Percentiles rank a stretch among this genome's conserved stretches.
phyloP scores from a whole-genome alignment of 2,329 filamentous ascomycete species.

The Talaromyces sp. region DNA sequence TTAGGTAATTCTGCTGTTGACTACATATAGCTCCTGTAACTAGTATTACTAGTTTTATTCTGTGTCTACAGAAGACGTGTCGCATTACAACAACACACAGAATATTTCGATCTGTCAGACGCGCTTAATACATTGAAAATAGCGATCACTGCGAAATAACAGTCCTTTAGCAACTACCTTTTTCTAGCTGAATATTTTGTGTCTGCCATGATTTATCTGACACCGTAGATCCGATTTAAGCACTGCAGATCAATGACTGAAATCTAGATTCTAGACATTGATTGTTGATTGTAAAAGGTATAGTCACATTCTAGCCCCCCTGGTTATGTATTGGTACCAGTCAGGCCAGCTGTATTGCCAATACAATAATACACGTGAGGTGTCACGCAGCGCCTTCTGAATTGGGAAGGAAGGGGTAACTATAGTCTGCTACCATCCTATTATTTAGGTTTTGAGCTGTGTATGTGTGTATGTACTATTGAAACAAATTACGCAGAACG shows the following conservation, averaged over 20 bases:
- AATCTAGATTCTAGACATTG: no score
- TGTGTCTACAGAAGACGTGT: neutral
- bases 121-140: neutral
- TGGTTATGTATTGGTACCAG: neutral
- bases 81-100: neutral
- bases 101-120: neutral
- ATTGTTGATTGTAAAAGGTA: no score
- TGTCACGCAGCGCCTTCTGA: slow-evolving; percentile 2
- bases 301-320: neutral
- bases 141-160: neutral
- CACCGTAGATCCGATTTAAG: neutral
- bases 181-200: neutral
- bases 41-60: neutral
- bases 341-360: neutral
- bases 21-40: no score
- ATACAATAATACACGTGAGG: neutral
- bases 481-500: neutral
- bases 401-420: slow-evolving; percentile 10
- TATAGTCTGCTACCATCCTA: neutral
- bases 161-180: neutral
- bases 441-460: neutral
- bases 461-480: slow-evolving; percentile 4
- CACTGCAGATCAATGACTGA: neutral
- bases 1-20: no score
- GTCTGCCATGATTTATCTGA: neutral